A percentile compares a stretch with the other conserved stretches of the same genome.
phyloP scores from a whole-genome alignment of 192 early-diverging fungal species.

The Backusella circina region DNA sequence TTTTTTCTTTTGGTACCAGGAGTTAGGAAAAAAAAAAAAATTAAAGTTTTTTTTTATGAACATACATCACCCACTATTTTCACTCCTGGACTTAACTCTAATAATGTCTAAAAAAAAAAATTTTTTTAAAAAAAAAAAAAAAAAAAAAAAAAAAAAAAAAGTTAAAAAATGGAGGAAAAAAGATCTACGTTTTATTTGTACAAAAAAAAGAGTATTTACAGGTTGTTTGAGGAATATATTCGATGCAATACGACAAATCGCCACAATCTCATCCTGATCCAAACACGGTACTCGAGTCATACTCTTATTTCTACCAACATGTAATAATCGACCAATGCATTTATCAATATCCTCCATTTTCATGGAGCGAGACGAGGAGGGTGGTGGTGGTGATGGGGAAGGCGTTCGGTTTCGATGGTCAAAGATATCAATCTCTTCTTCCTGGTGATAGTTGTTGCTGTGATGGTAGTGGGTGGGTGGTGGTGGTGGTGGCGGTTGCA shows the following conservation, averaged over 20 bases:
- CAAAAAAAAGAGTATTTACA: constrained; percentile 14
- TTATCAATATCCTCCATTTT: constrained; percentile 17
- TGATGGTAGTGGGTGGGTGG: neutral
- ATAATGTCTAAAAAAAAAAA: neutral
- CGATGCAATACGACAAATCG: constrained; percentile 80
- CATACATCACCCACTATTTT: constrained; percentile 14
- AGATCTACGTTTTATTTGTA: neutral
- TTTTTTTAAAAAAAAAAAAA: neutral
- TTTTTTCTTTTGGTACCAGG: neutral
- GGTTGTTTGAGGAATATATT: constrained; percentile 90
- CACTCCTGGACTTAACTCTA: constrained; percentile 8
- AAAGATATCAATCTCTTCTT: neutral
- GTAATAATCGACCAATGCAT: constrained; percentile 19
- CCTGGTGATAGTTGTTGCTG: neutral
- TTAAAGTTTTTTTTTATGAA: neutral
- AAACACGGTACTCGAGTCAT: constrained; percentile 71
- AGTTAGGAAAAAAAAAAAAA: neutral
- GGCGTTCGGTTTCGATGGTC: neutral
- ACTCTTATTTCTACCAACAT: constrained; percentile 8
- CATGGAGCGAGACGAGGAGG: neutral
- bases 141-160: neutral
- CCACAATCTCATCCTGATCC: constrained; percentile 81
- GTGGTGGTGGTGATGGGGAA: neutral
- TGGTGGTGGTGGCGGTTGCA: neutral
- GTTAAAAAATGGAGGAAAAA: neutral